A percentile compares a stretch with the other conserved stretches of the same genome.
These are phyloP conservation scores for Drechslerella stenobrocha DNA, from an alignment of 2,329 filamentous ascomycete species.

Conservation along the genomic window DNA sequence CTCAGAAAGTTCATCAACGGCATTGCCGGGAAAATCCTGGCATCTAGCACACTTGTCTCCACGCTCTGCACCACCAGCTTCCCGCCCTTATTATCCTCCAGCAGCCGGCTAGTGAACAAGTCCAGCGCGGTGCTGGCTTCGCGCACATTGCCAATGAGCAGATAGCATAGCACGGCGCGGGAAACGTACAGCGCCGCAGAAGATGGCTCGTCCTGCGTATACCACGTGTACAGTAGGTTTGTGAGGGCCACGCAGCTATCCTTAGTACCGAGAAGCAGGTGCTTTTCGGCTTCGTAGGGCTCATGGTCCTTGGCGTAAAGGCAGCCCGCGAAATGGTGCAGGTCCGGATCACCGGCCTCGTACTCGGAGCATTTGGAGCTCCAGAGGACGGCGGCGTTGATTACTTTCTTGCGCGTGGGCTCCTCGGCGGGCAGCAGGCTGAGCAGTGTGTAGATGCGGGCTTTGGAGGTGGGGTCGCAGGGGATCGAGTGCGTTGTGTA, in stretches of 20 bases:
- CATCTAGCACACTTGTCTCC: conserved; percentile 71
- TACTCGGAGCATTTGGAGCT: conserved; percentile 81
- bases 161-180: conserved; percentile 84
- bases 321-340: conserved; percentile 87
- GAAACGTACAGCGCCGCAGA: conserved; percentile 83
- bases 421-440: conserved; percentile 79
- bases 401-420: conserved; percentile 89
- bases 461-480: conserved; percentile 74
- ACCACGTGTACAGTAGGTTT: conserved; percentile 90
- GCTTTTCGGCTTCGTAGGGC: conserved; percentile 87
- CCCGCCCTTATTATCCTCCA: conserved; percentile 59
- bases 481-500: conserved; percentile 83
- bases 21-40: conserved; percentile 82
- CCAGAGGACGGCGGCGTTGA: conserved; percentile 85
- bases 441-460: conserved; percentile 62
- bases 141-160: conserved; percentile 85
- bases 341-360: conserved; percentile 87
- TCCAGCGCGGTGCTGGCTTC: conserved; percentile 82
- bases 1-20: conserved; percentile 95
- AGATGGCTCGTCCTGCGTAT: conserved; percentile 82
- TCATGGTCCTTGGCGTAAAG: conserved; percentile 82
- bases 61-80: conserved; percentile 66
- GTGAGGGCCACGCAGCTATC: conserved; percentile 81
- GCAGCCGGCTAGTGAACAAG: conserved; percentile 71
- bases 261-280: conserved; percentile 83